These are phyloP conservation scores for Singerocomus rubriflavus DNA, from an alignment of 1,284 basidiomycete species.

Conservation along the genomic window DNA sequence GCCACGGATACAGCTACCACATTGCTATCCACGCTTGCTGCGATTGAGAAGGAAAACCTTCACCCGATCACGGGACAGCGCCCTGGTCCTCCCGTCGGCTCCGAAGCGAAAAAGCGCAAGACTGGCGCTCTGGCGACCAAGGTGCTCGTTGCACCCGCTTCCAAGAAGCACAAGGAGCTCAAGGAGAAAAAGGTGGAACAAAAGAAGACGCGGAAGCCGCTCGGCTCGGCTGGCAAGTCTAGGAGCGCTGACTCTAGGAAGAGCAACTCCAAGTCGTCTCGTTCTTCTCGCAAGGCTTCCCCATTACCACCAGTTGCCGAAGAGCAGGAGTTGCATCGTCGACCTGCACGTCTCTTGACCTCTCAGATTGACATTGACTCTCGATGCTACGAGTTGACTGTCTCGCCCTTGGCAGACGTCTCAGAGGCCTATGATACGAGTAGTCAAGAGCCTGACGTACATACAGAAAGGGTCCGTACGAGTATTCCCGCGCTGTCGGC, in stretches of 20 bases:
- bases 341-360: conserved; percentile 24
- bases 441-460: conserved; percentile 36
- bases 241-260: conserved; percentile 29
- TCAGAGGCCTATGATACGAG: conserved; percentile 49
- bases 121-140: conserved; percentile 57
- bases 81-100: conserved; percentile 36
- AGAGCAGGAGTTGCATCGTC: conserved; percentile 36
- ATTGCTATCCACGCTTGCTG: conserved; percentile 34
- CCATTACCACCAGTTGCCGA: conserved; percentile 47
- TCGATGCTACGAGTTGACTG: conserved; percentile 61
- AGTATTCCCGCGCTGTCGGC: conserved; percentile 4
- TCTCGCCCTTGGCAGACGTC: conserved; percentile 60
- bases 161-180: conserved; percentile 46
- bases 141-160: conserved; percentile 32
- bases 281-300: conserved; percentile 40
- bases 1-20: conserved; percentile 35
- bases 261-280: conserved; percentile 27
- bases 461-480: conserved; percentile 24
- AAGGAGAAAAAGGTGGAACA: conserved; percentile 42
- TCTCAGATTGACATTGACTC: conserved; percentile 44
- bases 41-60: conserved; percentile 71
- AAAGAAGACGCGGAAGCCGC: conserved; percentile 58
- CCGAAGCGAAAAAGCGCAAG: conserved; percentile 60
- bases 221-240: conserved; percentile 33
- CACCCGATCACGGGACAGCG: conserved; percentile 68